phyloP scores from a whole-genome alignment of 345 rosid genomes.

The Populus alba region DNA sequence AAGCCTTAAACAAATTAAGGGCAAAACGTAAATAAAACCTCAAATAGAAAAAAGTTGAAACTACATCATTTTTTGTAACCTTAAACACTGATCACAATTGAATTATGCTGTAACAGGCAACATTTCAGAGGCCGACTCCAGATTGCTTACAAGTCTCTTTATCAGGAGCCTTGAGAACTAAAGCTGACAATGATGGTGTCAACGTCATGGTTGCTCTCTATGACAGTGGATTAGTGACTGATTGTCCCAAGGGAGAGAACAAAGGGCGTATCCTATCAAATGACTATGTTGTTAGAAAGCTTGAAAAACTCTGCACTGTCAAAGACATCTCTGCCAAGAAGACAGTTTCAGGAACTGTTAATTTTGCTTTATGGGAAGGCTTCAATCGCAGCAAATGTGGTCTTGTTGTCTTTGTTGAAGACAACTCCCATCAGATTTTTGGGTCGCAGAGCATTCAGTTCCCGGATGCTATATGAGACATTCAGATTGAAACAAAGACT shows the following conservation, averaged over 20 bases:
- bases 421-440: slow-evolving; percentile 59
- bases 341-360: slow-evolving; percentile 58
- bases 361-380: slow-evolving; percentile 66
- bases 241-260: slow-evolving; percentile 70
- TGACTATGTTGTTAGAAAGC: slow-evolving; percentile 72
- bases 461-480: slow-evolving; percentile 50
- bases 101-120: slow-evolving; percentile 42
- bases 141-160: slow-evolving; percentile 56
- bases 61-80: not conserved
- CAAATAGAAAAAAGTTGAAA: not conserved
- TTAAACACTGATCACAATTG: not conserved
- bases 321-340: slow-evolving; percentile 61
- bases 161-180: slow-evolving; percentile 52
- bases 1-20: no score
- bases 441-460: slow-evolving; percentile 65
- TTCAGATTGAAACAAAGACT: not conserved
- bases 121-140: slow-evolving; percentile 58
- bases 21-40: not conserved
- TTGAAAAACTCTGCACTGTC: slow-evolving; percentile 67
- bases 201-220: slow-evolving; percentile 76
- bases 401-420: slow-evolving; percentile 59
- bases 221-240: slow-evolving; percentile 64
- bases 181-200: slow-evolving; percentile 53
- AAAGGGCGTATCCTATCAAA: slow-evolving; percentile 69
- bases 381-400: slow-evolving; percentile 70